Percentiles rank a stretch among this genome's conserved stretches.
phyloP scores from a whole-genome alignment of 495 filamentous ascomycete genomes.

The Aspergillus conjunctus region DNA sequence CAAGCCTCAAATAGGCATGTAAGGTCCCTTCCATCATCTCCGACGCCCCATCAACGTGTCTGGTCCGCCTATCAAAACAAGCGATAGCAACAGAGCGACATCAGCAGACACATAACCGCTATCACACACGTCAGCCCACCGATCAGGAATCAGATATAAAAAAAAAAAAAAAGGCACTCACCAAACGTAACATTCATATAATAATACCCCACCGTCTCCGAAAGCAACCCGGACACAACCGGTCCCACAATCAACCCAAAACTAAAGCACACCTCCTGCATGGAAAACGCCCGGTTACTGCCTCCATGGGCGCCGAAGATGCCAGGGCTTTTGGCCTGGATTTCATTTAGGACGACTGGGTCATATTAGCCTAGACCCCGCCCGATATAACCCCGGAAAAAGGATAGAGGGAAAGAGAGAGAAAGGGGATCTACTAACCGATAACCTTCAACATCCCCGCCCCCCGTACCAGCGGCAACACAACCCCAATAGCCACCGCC shows the following conservation, averaged over 20 bases:
- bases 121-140: neutral
- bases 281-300: slow-evolving; percentile 40
- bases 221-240: slow-evolving; percentile 36
- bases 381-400: neutral
- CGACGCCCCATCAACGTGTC: too few species aligned
- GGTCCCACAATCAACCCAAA: slow-evolving; percentile 39
- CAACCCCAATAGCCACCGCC: slow-evolving; percentile 22
- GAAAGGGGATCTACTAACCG: neutral
- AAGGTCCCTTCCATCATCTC: too few species aligned
- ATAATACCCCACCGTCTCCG: slow-evolving; percentile 38
- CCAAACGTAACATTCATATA: slow-evolving; percentile 36
- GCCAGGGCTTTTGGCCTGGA: slow-evolving; percentile 27
- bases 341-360: slow-evolving; percentile 16
- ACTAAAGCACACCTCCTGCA: slow-evolving; percentile 41
- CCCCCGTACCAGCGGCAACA: slow-evolving; percentile 6
- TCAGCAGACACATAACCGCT: neutral
- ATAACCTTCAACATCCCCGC: neutral
- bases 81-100: too few species aligned
- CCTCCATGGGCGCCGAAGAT: slow-evolving; percentile 41
- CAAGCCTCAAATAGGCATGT: too few species aligned
- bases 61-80: too few species aligned
- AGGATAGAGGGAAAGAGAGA: neutral
- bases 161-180: slow-evolving; percentile 14
- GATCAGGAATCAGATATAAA: neutral
- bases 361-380: neutral